Conservation (phyloP, 2,329 filamentous ascomycete genomes). For the Xylaria digitata region DNA sequence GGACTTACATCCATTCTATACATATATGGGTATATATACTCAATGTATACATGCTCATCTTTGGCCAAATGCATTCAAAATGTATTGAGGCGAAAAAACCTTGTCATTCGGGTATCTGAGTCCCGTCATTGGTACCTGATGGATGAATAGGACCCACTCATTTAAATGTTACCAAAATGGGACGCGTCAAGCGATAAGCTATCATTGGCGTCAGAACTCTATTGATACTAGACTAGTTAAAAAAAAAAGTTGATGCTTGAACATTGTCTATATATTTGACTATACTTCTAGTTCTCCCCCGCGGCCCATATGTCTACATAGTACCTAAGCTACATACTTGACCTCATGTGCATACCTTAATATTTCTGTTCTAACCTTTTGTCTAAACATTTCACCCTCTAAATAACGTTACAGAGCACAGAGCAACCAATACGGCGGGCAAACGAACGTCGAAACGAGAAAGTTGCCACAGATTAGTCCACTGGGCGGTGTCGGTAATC, state of each 20-base stretch:
- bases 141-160: background rate
- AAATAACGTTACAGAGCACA: background rate
- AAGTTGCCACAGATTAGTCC: too few species aligned
- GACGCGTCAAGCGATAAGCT: conserved; percentile 10
- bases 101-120: too few species aligned
- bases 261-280: background rate
- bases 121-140: too few species aligned
- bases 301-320: background rate
- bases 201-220: conserved; percentile 1
- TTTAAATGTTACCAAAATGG: conserved; percentile 15
- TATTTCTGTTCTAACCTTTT: background rate
- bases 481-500: too few species aligned
- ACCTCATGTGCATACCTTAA: background rate
- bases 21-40: too few species aligned
- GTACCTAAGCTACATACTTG: background rate
- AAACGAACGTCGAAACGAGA: too few species aligned
- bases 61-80: too few species aligned
- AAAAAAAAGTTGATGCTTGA: conserved; percentile 7
- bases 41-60: too few species aligned
- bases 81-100: too few species aligned
- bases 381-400: background rate
- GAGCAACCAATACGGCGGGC: too few species aligned
- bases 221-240: background rate
- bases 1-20: too few species aligned
- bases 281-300: background rate